phyloP scores from a whole-genome alignment of 2,329 filamentous ascomycete genomes.

The Huntiella omanensis region DNA sequence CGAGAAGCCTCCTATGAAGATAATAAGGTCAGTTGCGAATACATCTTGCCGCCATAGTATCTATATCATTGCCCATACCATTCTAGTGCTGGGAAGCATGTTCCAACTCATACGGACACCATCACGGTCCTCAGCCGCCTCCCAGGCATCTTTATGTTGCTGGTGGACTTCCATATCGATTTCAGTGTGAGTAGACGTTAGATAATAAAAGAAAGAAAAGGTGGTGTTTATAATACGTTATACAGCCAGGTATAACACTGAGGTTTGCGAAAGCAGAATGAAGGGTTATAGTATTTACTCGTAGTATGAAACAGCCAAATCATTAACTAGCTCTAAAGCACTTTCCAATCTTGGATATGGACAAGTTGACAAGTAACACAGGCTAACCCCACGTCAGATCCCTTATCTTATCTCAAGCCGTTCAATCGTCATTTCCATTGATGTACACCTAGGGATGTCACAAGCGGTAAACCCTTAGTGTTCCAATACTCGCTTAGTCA shows the following conservation, averaged over 20 bases:
- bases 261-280: not conserved
- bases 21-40: slow-evolving; percentile 3
- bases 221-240: not conserved
- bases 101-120: slow-evolving; percentile 96
- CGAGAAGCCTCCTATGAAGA: slow-evolving; percentile 63
- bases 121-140: slow-evolving; percentile 89
- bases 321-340: not conserved
- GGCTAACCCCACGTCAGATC: not conserved
- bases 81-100: slow-evolving; percentile 91
- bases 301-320: not conserved
- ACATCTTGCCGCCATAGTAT: not conserved
- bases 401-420: not conserved
- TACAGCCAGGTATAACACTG: not conserved
- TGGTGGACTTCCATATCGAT: not conserved
- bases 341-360: slow-evolving; percentile 1
- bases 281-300: not conserved
- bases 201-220: not conserved
- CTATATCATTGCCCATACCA: slow-evolving; percentile 49
- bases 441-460: too few species aligned
- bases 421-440: too few species aligned
- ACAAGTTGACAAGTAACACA: not conserved
- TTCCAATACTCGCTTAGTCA: too few species aligned
- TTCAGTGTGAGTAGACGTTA: not conserved
- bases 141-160: slow-evolving; percentile 69
- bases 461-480: too few species aligned